These are phyloP conservation scores for Termitomyces eurrhizus DNA, from an alignment of 768 basidiomycete genomes.

Conservation along the genomic window DNA sequence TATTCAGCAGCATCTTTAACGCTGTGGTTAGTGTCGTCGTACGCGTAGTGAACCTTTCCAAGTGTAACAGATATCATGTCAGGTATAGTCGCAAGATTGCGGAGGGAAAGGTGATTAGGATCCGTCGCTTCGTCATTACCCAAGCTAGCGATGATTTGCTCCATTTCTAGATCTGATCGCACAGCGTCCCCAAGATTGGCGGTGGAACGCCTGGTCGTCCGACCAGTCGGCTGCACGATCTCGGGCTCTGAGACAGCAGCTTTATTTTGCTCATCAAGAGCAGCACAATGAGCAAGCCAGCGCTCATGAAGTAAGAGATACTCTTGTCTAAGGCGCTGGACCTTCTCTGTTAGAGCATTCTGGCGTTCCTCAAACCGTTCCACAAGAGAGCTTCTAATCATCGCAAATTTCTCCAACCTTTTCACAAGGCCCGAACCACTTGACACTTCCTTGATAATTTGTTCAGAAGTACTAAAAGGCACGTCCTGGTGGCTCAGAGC, in stretches of 20 bases:
- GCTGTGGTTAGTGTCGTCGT: slow-evolving; percentile 82
- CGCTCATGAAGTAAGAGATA: slow-evolving; percentile 66
- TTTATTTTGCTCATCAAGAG: slow-evolving; percentile 60
- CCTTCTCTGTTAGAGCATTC: slow-evolving; percentile 48
- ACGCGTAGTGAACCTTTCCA: slow-evolving; percentile 57
- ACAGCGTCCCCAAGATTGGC: slow-evolving; percentile 81
- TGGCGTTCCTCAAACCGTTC: slow-evolving; percentile 54
- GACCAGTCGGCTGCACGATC: slow-evolving; percentile 34
- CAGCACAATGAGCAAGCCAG: slow-evolving; percentile 70
- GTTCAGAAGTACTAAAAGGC: slow-evolving; percentile 32
- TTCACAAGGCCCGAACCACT: slow-evolving; percentile 29
- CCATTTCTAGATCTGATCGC: slow-evolving; percentile 94
- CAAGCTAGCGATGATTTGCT: slow-evolving; percentile 92
- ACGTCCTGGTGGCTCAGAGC: slow-evolving; percentile 25
- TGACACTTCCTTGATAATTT: slow-evolving; percentile 46
- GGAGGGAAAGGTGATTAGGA: slow-evolving; percentile 79
- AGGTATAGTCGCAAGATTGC: slow-evolving; percentile 84
- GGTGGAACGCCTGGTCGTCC: slow-evolving; percentile 72
- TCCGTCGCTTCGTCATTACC: slow-evolving; percentile 93
- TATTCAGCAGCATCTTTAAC: slow-evolving; percentile 76
- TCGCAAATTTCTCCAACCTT: slow-evolving; percentile 33
- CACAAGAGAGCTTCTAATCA: slow-evolving; percentile 45
- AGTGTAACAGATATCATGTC: slow-evolving; percentile 80
- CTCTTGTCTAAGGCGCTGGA: slow-evolving; percentile 52
- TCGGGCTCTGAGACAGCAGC: slow-evolving; percentile 37